Conservation (phyloP, 352 stramenopile genomes). For the Phytophthora rubi region DNA sequence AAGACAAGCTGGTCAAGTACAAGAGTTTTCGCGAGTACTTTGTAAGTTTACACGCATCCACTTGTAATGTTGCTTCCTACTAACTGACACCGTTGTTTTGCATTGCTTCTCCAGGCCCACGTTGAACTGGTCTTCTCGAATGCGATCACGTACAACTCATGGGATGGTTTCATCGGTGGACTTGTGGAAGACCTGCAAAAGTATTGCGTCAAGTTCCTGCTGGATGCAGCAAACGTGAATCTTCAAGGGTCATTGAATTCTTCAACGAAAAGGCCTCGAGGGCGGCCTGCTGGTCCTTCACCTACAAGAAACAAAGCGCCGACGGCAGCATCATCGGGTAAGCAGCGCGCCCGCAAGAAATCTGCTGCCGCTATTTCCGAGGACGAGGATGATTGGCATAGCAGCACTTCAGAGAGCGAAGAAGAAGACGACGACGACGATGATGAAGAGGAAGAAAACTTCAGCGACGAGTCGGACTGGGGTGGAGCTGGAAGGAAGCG, state of each 20-base stretch:
- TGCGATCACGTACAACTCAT: conserved; percentile 82
- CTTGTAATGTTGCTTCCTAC: background rate
- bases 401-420: conserved; percentile 50
- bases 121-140: conserved; percentile 82
- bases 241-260: conserved; percentile 34
- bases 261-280: conserved; percentile 20
- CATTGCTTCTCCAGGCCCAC: conserved; percentile 52
- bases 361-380: conserved; percentile 37
- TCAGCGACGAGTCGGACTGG: conserved; percentile 53
- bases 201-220: conserved; percentile 77
- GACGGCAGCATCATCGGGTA: conserved; percentile 25
- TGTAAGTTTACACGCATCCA: conserved; percentile 41
- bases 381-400: conserved; percentile 60
- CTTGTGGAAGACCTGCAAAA: conserved; percentile 73
- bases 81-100: conserved; percentile 4
- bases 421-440: conserved; percentile 73
- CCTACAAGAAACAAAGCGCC: conserved; percentile 25
- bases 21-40: conserved; percentile 78
- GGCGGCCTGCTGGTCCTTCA: background rate
- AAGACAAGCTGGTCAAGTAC: conserved; percentile 80
- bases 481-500: conserved; percentile 36
- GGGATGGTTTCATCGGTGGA: conserved; percentile 61
- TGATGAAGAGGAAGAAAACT: conserved; percentile 61
- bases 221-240: conserved; percentile 60
- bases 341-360: conserved; percentile 38